phyloP scores from a whole-genome alignment of 352 stramenopile genomes.

The Blastocystis sp. region DNA sequence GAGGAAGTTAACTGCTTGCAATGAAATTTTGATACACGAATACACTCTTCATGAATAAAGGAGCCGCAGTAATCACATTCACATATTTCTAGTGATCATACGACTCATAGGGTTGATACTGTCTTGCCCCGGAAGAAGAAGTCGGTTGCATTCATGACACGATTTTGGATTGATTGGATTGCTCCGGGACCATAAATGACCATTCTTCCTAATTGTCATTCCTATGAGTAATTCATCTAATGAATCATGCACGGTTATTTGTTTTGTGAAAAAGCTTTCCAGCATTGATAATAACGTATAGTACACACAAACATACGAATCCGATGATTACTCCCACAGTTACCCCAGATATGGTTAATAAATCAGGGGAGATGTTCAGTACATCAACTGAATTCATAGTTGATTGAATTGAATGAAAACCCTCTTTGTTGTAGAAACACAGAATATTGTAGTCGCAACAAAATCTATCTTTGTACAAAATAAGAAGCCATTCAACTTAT shows the following conservation, averaged over 20 bases:
- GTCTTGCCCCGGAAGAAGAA: slow-evolving; percentile 32
- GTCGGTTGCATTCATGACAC: slow-evolving; percentile 50
- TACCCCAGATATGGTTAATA: neutral
- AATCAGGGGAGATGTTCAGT: neutral
- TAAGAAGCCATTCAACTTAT: neutral
- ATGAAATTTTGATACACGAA: slow-evolving; percentile 47
- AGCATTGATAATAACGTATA: neutral
- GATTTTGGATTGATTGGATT: slow-evolving; percentile 36
- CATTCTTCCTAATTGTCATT: slow-evolving; percentile 20
- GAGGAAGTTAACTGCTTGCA: slow-evolving; percentile 61
- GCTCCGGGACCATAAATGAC: slow-evolving; percentile 48
- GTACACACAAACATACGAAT: neutral
- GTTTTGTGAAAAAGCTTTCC: neutral
- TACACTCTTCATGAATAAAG: slow-evolving; percentile 56
- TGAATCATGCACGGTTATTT: neutral
- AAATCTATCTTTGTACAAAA: neutral
- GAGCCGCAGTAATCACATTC: slow-evolving; percentile 61
- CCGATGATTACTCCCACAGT: neutral
- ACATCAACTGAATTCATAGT: neutral
- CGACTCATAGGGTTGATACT: neutral
- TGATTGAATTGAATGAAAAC: neutral
- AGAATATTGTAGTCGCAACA: neutral
- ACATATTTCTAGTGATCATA: slow-evolving; percentile 45
- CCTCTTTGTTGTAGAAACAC: neutral
- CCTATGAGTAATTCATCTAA: neutral